Evolutionary conservation across 164 flowering plant species (phyloP).

Genomic region (Vitis cinerea): DNA sequence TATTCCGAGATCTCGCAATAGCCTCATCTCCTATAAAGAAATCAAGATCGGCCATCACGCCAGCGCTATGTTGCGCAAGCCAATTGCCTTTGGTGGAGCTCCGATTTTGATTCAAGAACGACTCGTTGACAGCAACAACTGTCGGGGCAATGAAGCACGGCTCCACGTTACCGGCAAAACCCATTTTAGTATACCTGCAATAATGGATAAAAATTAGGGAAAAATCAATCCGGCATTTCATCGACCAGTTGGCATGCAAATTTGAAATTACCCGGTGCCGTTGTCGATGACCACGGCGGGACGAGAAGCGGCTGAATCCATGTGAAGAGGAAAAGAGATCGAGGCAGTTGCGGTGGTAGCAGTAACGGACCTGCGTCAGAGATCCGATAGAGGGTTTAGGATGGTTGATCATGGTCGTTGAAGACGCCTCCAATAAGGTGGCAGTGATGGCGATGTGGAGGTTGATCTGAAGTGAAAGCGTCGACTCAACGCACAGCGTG

Average conservation of each 20-base stretch:
- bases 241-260: slow-evolving; percentile 19
- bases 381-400: slow-evolving; percentile 39
- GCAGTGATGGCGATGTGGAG: slow-evolving; percentile 14
- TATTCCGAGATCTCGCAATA: slow-evolving; percentile 61
- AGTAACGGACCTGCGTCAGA: slow-evolving; percentile 51
- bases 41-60: slow-evolving; percentile 99
- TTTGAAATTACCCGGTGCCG: slow-evolving; percentile 69
- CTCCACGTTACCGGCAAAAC: slow-evolving; percentile 89
- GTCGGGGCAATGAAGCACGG: slow-evolving; percentile 80
- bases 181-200: slow-evolving; percentile 92
- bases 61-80: slow-evolving; percentile 89
- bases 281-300: slow-evolving; percentile 98
- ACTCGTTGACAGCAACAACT: slow-evolving; percentile 88
- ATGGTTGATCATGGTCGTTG: slow-evolving; percentile 36
- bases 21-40: slow-evolving; percentile 95
- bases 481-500: slow-evolving; percentile 32
- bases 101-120: slow-evolving; percentile 72
- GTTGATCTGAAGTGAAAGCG: slow-evolving; percentile 44
- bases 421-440: slow-evolving; percentile 1
- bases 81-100: slow-evolving; percentile 63
- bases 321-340: slow-evolving; percentile 16
- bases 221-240: slow-evolving; percentile 10
- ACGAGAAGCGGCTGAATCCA: slow-evolving; percentile 84
- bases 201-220: neutral
- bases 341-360: neutral